These are phyloP conservation scores for Cladosporium sp. DNA, from an alignment of 2,329 filamentous ascomycete genomes.

Conservation along the genomic window DNA sequence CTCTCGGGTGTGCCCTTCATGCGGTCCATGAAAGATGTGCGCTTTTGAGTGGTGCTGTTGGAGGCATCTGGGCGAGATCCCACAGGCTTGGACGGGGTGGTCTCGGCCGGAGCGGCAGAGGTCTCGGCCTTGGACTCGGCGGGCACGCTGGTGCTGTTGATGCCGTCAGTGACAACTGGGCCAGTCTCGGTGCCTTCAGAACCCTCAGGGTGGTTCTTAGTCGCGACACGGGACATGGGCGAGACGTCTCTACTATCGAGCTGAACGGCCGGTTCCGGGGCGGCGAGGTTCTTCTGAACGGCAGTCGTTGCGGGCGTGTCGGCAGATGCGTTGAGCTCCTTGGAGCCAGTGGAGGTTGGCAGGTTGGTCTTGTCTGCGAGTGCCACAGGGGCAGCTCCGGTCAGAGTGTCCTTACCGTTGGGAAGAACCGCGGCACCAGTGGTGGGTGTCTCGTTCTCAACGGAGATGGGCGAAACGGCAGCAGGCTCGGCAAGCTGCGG, in stretches of 20 bases:
- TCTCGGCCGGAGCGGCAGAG: slow-evolving; percentile 27
- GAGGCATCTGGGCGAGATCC: slow-evolving; percentile 27
- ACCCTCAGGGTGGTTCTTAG: slow-evolving; percentile 17
- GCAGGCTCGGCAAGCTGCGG: slow-evolving; percentile 32
- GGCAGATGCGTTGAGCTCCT: slow-evolving; percentile 21
- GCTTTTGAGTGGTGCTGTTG: slow-evolving; percentile 32
- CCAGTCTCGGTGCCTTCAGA: slow-evolving; percentile 11
- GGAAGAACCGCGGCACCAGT: slow-evolving; percentile 3
- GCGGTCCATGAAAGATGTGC: slow-evolving; percentile 29
- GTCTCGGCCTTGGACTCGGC: slow-evolving; percentile 26
- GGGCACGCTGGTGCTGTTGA: slow-evolving; percentile 31
- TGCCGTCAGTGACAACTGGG: slow-evolving; percentile 23
- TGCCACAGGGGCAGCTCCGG: slow-evolving; percentile 10
- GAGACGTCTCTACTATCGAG: slow-evolving; percentile 17
- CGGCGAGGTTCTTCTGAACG: slow-evolving; percentile 12
- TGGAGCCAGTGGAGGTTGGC: slow-evolving; percentile 4
- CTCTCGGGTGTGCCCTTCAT: slow-evolving; percentile 43
- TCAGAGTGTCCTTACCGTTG: slow-evolving; percentile 3
- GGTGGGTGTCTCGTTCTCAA: slow-evolving; percentile 15
- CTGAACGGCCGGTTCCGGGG: slow-evolving; percentile 2
- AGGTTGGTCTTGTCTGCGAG: slow-evolving; percentile 13
- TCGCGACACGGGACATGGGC: slow-evolving; percentile 19
- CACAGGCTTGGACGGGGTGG: slow-evolving; percentile 29
- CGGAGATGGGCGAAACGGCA: slow-evolving; percentile 16
- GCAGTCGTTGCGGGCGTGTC: slow-evolving; percentile 20